These are phyloP conservation scores for Dactylonectria macrodidyma DNA, from an alignment of 2,329 filamentous ascomycete genomes.

Conservation along the genomic window DNA sequence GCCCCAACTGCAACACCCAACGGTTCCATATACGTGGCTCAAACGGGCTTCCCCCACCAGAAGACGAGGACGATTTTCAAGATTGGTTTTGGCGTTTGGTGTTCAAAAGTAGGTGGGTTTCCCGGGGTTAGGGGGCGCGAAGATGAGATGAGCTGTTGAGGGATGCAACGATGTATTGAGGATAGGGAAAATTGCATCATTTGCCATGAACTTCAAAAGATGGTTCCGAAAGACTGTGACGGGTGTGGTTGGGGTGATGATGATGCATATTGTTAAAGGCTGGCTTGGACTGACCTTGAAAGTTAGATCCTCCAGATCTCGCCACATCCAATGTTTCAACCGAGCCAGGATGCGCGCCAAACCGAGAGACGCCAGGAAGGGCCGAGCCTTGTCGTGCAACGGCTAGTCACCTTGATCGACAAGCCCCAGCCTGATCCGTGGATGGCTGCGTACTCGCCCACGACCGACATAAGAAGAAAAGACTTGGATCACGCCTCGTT, in stretches of 20 bases:
- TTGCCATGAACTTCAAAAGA: neutral
- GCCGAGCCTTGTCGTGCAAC: no score
- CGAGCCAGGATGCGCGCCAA: neutral
- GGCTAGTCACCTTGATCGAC: neutral
- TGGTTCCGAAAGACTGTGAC: neutral
- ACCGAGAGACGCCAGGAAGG: neutral
- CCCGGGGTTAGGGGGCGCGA: neutral
- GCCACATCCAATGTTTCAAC: neutral
- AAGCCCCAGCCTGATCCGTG: conserved; percentile 2
- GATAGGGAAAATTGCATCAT: neutral
- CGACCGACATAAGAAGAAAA: neutral
- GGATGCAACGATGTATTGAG: neutral
- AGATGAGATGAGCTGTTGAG: neutral
- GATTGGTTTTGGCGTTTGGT: conserved; percentile 4
- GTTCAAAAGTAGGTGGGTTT: conserved; percentile 15
- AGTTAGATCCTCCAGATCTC: neutral
- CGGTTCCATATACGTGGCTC: conserved; percentile 22
- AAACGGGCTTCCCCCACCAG: neutral
- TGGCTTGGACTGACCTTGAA: conserved; percentile 9
- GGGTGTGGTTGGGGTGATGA: neutral
- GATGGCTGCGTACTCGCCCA: neutral
- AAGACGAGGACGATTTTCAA: conserved; percentile 9
- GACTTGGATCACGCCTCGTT: neutral
- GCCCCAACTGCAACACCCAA: conserved; percentile 37
- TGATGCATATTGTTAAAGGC: neutral